These are phyloP conservation scores for Leucogyrophana mollusca DNA, from an alignment of 768 basidiomycete species.

Conservation along the genomic window DNA sequence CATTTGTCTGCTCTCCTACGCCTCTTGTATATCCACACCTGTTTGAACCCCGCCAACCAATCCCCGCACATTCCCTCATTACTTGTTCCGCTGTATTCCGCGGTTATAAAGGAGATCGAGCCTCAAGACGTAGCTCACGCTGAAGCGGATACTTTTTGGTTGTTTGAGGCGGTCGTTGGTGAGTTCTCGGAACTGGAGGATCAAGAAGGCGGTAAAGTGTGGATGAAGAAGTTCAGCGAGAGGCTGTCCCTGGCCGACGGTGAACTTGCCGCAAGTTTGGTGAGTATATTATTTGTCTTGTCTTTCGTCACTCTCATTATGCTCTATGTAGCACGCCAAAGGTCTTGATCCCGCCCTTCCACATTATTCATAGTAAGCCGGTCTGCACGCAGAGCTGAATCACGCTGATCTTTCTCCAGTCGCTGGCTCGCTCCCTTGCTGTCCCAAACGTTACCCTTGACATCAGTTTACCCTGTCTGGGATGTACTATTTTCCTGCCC, in stretches of 20 bases:
- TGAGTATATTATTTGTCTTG: constrained; percentile 22
- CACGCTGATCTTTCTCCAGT: constrained; percentile 33
- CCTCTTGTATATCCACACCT: constrained; percentile 67
- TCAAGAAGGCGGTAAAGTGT: constrained; percentile 56
- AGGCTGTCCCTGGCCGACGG: constrained; percentile 60
- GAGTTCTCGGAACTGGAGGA: constrained; percentile 77
- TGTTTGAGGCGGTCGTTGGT: constrained; percentile 71
- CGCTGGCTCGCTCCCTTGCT: constrained; percentile 75
- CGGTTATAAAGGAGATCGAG: constrained; percentile 60
- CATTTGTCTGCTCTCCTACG: constrained; percentile 68
- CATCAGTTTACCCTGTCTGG: constrained; percentile 62
- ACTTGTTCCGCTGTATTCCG: constrained; percentile 66
- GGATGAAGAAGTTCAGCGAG: constrained; percentile 64
- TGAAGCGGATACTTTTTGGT: constrained; percentile 83
- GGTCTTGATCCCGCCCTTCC: constrained; percentile 71
- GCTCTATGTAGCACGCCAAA: constrained; percentile 46
- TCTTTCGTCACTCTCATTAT: background rate
- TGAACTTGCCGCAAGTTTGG: constrained; percentile 60
- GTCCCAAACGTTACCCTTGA: constrained; percentile 68
- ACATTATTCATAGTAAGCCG: constrained; percentile 76
- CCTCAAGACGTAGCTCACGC: constrained; percentile 59
- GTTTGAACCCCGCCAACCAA: constrained; percentile 68
- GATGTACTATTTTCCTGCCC: constrained; percentile 67
- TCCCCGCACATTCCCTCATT: constrained; percentile 70
- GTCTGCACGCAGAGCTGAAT: constrained; percentile 1